Percentiles rank a stretch among this genome's conserved stretches.
Conservation (phyloP, 768 basidiomycete genomes). For the Lanmaoa pseudosensibilis region DNA sequence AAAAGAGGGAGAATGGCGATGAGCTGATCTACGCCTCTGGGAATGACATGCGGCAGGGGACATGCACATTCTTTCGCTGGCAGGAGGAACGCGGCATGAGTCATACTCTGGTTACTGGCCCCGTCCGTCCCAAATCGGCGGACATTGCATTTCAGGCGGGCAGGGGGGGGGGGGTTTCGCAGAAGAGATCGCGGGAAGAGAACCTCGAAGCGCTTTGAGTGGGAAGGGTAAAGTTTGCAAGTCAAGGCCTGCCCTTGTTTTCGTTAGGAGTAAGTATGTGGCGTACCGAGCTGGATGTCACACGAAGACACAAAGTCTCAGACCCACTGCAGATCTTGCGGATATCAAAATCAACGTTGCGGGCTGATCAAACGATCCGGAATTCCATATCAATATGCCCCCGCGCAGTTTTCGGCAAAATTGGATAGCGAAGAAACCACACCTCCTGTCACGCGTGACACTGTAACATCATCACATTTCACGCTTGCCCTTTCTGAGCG, state of each 20-base stretch:
- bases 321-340: constrained; percentile 17
- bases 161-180: not conserved
- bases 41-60: constrained; percentile 22
- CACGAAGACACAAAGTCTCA: not conserved
- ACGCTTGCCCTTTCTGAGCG: not conserved
- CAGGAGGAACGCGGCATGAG: constrained; percentile 17
- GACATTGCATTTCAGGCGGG: constrained; percentile 9
- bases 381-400: not conserved
- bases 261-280: not conserved
- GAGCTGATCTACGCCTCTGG: constrained; percentile 15
- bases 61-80: not conserved
- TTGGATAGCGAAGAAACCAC: constrained; percentile 11
- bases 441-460: constrained; percentile 16
- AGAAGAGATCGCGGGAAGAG: constrained; percentile 4
- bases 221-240: constrained; percentile 2
- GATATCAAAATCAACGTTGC: constrained; percentile 10
- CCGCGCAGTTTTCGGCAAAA: constrained; percentile 10
- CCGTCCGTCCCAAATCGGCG: constrained; percentile 18
- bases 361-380: constrained; percentile 14
- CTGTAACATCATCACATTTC: not conserved
- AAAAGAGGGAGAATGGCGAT: constrained; percentile 17
- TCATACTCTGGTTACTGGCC: constrained; percentile 9
- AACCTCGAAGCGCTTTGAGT: not conserved
- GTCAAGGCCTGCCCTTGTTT: not conserved
- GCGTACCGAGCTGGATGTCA: constrained; percentile 5